Conservation (phyloP, 2,329 filamentous ascomycete genomes). For the Amauroascus niger region DNA sequence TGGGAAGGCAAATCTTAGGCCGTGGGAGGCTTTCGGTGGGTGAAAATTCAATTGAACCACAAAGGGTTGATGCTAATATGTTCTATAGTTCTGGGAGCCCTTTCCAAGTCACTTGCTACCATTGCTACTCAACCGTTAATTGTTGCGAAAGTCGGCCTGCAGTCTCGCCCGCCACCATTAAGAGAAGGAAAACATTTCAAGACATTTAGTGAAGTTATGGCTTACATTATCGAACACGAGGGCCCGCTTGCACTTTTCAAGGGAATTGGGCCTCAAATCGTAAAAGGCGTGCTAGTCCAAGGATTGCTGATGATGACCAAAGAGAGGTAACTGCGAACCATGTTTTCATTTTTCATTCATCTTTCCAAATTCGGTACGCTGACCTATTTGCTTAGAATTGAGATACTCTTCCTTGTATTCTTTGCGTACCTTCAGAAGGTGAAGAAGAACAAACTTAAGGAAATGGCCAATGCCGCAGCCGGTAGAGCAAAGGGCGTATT, state of each 20-base stretch:
- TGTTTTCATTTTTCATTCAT: neutral
- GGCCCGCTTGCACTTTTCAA: conserved; percentile 82
- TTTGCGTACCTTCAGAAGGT: conserved; percentile 70
- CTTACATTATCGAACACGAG: conserved; percentile 83
- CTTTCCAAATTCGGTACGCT: conserved; percentile 5
- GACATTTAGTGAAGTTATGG: conserved; percentile 88
- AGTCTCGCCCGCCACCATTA: conserved; percentile 78
- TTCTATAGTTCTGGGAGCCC: conserved; percentile 68
- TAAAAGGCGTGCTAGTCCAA: conserved; percentile 88
- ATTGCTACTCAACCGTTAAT: conserved; percentile 90
- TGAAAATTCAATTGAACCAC: conserved; percentile 22
- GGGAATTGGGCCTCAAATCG: conserved; percentile 85
- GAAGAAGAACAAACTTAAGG: conserved; percentile 59
- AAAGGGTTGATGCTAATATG: conserved; percentile 8
- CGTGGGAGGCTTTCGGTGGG: conserved; percentile 87
- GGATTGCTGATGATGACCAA: conserved; percentile 99
- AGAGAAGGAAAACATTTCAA: conserved; percentile 87
- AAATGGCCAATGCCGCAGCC: conserved; percentile 54
- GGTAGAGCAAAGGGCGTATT: conserved; percentile 49
- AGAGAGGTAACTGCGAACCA: conserved; percentile 57
- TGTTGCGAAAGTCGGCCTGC: conserved; percentile 92
- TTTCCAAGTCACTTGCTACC: conserved; percentile 87
- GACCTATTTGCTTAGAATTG: conserved; percentile 52
- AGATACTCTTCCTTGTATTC: conserved; percentile 75
- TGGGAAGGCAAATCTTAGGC: conserved; percentile 61